Base-by-base conservation (phyloP, 257 asterid genomes). In the Ocimum tenuiflorum region DNA sequence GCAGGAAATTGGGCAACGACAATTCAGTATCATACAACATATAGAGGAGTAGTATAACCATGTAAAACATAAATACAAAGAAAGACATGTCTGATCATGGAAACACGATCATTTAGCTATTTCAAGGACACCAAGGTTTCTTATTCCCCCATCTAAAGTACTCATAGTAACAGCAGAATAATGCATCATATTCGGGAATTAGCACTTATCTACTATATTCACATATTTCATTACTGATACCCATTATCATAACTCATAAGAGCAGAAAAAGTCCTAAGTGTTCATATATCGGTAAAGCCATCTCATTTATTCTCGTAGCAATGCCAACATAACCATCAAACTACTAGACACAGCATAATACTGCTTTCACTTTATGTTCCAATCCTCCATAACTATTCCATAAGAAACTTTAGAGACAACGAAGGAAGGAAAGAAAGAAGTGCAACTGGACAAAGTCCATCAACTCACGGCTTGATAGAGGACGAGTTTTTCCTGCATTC, bases 401-500 rank as follows among this genome's bases (percentile, higher is more conserved):
- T 55, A 35, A 38, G 27, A 13, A 27, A 33, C 15, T 13, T 22
- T 5, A 1, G 23, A 23, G 22, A 51, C n/a, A n/a, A n/a, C n/a
- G n/a, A n/a, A n/a, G n/a, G n/a, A n/a, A n/a, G n/a, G 2, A 14
- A 33, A 56, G 1, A 15, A 8, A 1, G 10, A 46, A 6, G 22
- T 9, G 42, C 45, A 43, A 45, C 47, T 56, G 6, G 42, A 41
- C 51, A 70, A 22, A 70, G 18, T 18, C 13, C 52, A 53, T 73
- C 72, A 56, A 59, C 68, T 64, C 51, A 70, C 76, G 12, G 31
- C 66, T 59, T 65, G 7, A 39, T 42, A 17, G 76, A 41, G 9
- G 80, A 65, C 1, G 77, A 70, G 58, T 60, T 76, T 60, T 82
- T 89, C 80, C 78, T 72, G 79, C 68, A 78, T 79, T 89, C 95